phyloP scores from a whole-genome alignment of 2,329 filamentous ascomycete genomes.

The Ophiostoma sp. region DNA sequence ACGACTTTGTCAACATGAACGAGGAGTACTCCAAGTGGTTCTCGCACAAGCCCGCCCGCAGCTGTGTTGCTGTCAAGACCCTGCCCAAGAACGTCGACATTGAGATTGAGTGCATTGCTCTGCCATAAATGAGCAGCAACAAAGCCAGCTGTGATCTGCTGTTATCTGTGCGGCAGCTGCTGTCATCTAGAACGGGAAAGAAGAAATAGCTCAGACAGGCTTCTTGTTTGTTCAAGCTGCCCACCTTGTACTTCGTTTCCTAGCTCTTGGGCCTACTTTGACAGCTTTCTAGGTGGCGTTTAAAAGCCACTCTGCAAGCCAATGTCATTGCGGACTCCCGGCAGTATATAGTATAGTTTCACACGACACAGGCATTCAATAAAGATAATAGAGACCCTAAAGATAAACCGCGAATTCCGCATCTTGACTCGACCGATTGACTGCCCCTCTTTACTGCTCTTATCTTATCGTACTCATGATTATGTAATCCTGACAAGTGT shows the following conservation, averaged over 20 bases:
- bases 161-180: background rate
- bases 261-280: background rate
- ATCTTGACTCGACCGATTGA: background rate
- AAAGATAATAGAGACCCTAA: background rate
- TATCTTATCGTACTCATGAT: background rate
- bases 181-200: no score
- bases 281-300: background rate
- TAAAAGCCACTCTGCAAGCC: background rate
- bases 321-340: background rate
- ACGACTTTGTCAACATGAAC: constrained; percentile 82
- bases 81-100: constrained; percentile 81
- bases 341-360: background rate
- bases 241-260: background rate
- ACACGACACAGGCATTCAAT: background rate
- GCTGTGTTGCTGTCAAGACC: constrained; percentile 84
- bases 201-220: no score
- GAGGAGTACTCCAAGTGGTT: constrained; percentile 79
- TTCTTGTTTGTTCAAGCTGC: no score
- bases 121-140: constrained; percentile 38
- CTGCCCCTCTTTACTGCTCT: constrained; percentile 7
- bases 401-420: background rate
- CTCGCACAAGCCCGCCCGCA: constrained; percentile 76
- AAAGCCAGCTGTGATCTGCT: background rate
- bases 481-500: constrained; percentile 1
- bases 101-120: constrained; percentile 84